phyloP scores from a whole-genome alignment of 2,329 filamentous ascomycete species.

The Talaromyces albobiverticillius region DNA sequence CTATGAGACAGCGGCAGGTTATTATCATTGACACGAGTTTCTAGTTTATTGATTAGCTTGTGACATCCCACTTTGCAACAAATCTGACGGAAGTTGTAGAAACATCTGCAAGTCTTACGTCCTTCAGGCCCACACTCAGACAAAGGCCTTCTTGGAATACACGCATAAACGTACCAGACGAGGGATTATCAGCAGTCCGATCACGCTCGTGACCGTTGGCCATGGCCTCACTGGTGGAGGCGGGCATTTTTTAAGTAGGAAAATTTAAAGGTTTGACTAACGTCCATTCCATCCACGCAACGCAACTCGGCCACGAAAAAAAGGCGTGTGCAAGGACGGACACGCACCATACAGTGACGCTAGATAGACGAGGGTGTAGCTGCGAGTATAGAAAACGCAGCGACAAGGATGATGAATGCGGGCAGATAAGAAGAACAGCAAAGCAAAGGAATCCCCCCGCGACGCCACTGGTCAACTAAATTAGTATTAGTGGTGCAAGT shows the following conservation, averaged over 20 bases:
- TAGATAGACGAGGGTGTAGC: background rate
- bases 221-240: constrained; percentile 1
- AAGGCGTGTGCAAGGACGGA: too few species aligned
- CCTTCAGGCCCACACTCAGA: constrained; percentile 1
- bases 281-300: background rate
- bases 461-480: constrained; percentile 1
- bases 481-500: constrained; percentile 6
- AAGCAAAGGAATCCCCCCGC: background rate
- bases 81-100: background rate
- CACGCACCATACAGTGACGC: too few species aligned
- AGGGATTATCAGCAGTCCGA: constrained; percentile 1
- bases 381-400: too few species aligned
- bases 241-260: constrained; percentile 2
- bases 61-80: too few species aligned
- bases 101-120: constrained; percentile 6
- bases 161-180: constrained; percentile 10
- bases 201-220: constrained; percentile 5
- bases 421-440: background rate
- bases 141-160: constrained; percentile 1
- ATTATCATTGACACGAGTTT: constrained; percentile 1
- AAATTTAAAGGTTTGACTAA: background rate
- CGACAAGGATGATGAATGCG: background rate
- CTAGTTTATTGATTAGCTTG: background rate
- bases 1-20: background rate
- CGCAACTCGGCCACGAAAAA: background rate